These are phyloP conservation scores for Trifolium fragiferum DNA, from an alignment of 306 rosid genomes.

Conservation along the genomic window DNA sequence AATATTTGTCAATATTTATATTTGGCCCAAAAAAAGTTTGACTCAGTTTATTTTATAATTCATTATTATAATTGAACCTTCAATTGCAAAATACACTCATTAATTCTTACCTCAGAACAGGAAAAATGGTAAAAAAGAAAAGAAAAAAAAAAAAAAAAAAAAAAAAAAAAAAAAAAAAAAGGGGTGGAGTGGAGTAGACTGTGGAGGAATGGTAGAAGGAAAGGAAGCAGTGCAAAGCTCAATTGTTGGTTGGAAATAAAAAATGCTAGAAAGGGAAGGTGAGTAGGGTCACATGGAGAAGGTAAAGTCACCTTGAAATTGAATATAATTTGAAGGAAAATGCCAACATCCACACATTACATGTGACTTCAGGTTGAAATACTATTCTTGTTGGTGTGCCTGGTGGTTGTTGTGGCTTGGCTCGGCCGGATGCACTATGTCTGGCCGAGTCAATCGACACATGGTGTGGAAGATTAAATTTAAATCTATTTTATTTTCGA, in stretches of 20 bases:
- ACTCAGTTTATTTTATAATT: neutral
- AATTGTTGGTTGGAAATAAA: conserved; percentile 55
- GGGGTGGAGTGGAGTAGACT: neutral
- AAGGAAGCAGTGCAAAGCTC: conserved; percentile 39
- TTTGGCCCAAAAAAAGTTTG: neutral
- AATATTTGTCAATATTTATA: no score
- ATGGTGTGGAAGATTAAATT: no score
- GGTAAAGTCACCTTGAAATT: conserved; percentile 13
- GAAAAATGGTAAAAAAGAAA: neutral
- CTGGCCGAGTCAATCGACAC: no score
- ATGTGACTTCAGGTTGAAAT: no score
- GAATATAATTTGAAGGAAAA: neutral
- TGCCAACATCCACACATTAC: no score
- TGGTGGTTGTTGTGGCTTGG: no score
- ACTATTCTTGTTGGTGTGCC: no score
- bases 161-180: neutral
- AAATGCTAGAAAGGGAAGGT: conserved; percentile 32
- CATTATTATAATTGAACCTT: neutral
- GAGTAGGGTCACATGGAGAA: conserved; percentile 36
- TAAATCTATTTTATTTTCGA: no score
- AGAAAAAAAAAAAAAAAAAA: neutral
- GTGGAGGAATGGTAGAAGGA: conserved; percentile 39
- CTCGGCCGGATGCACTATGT: no score
- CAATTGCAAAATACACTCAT: neutral
- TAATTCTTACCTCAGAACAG: neutral